Conservation (phyloP, 2,329 filamentous ascomycete species). For the Ascochyta viciae-villosae region DNA sequence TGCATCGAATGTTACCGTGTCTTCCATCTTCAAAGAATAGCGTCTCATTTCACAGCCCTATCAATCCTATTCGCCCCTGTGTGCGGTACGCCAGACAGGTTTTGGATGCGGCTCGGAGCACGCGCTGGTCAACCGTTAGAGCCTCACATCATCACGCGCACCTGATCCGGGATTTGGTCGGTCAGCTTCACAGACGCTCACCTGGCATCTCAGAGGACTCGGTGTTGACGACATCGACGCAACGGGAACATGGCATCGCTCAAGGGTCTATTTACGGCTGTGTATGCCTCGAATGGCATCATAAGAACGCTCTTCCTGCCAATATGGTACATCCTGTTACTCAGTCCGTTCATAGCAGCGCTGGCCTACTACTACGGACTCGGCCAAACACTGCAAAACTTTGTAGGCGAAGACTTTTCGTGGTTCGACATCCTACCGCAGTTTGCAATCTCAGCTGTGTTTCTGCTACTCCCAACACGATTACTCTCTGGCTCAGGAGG, state of each 20-base stretch:
- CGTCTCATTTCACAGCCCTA: conserved; percentile 14
- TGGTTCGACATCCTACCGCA: conserved; percentile 41
- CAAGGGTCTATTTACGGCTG: conserved; percentile 42
- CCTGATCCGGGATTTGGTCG: conserved; percentile 10
- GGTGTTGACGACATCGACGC: conserved; percentile 9
- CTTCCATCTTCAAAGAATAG: conserved; percentile 5
- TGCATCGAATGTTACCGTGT: conserved; percentile 11
- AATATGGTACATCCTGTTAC: conserved; percentile 38
- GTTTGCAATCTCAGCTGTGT: conserved; percentile 36
- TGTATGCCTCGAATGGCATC: conserved; percentile 41
- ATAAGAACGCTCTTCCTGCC: conserved; percentile 47
- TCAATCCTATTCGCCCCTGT: conserved; percentile 9
- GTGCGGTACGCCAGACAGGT: conserved; percentile 7
- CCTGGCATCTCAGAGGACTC: conserved; percentile 4
- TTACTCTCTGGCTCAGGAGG: conserved; percentile 33
- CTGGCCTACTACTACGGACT: conserved; percentile 34
- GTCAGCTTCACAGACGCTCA: not conserved
- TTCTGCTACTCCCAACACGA: conserved; percentile 39
- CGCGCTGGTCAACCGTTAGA: not conserved
- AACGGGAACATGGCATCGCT: conserved; percentile 37
- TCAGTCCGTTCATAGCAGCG: conserved; percentile 40
- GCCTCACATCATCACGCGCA: conserved; percentile 8
- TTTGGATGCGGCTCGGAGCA: conserved; percentile 12
- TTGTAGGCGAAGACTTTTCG: conserved; percentile 33
- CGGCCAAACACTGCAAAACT: conserved; percentile 23